Conservation (phyloP, 352 stramenopile species). For the Globisporangium mamillatum region DNA sequence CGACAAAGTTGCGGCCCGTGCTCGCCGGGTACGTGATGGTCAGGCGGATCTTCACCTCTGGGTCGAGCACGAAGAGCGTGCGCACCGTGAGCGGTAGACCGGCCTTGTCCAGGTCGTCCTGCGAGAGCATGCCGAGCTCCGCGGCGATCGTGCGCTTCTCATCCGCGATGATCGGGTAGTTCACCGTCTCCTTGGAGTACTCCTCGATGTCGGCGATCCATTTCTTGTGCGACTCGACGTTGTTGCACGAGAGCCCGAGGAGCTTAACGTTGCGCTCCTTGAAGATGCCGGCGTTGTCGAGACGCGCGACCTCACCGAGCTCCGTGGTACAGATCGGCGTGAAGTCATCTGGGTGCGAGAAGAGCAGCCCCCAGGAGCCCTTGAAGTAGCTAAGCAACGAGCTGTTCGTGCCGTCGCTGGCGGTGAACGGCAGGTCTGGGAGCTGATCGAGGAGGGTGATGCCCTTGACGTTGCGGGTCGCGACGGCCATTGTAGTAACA, state of each 20-base stretch:
- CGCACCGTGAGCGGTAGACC: conserved; percentile 89
- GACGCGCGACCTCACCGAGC: conserved; percentile 82
- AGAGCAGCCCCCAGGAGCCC: conserved; percentile 60
- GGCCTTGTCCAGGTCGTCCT: conserved; percentile 67
- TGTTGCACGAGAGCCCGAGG: conserved; percentile 78
- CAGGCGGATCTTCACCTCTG: conserved; percentile 87
- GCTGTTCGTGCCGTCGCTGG: conserved; percentile 46
- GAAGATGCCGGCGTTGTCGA: conserved; percentile 81
- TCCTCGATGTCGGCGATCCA: conserved; percentile 83
- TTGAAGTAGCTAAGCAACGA: conserved; percentile 63
- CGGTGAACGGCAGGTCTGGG: conserved; percentile 16
- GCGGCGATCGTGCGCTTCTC: conserved; percentile 53
- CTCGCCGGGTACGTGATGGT: conserved; percentile 91
- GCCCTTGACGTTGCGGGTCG: conserved; percentile 10
- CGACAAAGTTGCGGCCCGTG: conserved; percentile 91
- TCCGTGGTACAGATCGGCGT: conserved; percentile 92
- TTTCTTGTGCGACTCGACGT: conserved; percentile 58
- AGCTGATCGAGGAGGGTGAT: conserved; percentile 14
- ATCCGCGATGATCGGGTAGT: conserved; percentile 80
- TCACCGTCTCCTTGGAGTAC: conserved; percentile 55
- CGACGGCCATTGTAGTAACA: conserved; percentile 1
- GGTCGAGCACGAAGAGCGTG: conserved; percentile 90
- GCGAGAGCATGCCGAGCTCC: conserved; percentile 87
- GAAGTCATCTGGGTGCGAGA: conserved; percentile 88
- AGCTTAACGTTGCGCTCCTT: conserved; percentile 76